phyloP scores from a whole-genome alignment of 1,284 basidiomycete genomes.

The Naganishia liquefaciens region DNA sequence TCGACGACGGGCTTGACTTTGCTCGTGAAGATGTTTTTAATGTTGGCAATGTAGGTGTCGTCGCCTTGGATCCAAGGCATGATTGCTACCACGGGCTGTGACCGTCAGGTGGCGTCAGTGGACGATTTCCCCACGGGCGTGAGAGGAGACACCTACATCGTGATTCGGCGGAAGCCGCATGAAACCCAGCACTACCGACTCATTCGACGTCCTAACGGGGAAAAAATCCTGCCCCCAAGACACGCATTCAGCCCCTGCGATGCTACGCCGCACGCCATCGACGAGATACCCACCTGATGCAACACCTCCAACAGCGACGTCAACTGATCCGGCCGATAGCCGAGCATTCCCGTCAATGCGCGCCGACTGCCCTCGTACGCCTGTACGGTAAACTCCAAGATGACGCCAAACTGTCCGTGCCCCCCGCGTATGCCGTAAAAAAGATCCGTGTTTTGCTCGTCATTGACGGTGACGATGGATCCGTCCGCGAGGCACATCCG shows the following conservation, averaged over 20 bases:
- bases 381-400: slow-evolving; percentile 2
- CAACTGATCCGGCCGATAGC: slow-evolving; percentile 9
- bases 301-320: neutral
- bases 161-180: slow-evolving; percentile 9
- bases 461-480: neutral
- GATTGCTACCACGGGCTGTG: slow-evolving; percentile 10
- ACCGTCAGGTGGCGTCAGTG: neutral
- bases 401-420: slow-evolving; percentile 8
- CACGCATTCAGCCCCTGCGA: neutral
- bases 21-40: slow-evolving; percentile 5
- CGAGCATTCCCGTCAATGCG: slow-evolving; percentile 4
- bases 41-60: slow-evolving; percentile 13
- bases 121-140: neutral
- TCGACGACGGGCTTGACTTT: slow-evolving; percentile 5
- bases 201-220: slow-evolving; percentile 1
- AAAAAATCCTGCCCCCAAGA: slow-evolving; percentile 7
- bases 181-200: slow-evolving; percentile 16
- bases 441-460: neutral
- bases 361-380: slow-evolving; percentile 2
- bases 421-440: slow-evolving; percentile 17
- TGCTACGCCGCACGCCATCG: neutral
- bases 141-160: neutral
- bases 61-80: slow-evolving; percentile 20
- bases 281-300: slow-evolving; percentile 2
- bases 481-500: slow-evolving; percentile 14